Conservation (phyloP, 768 basidiomycete genomes). For the Exidia glandulosa region DNA sequence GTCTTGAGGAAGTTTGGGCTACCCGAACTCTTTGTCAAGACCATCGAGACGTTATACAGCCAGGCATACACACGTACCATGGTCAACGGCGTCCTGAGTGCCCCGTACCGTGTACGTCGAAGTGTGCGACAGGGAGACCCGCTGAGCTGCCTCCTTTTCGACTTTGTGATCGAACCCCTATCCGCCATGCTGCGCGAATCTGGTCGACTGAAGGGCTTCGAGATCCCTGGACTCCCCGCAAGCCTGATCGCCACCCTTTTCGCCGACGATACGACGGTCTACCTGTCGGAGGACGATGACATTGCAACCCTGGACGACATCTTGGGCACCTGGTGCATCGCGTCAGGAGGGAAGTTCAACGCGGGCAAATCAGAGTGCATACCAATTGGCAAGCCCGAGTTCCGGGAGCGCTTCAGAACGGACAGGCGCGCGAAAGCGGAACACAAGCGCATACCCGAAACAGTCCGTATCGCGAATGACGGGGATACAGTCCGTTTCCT, state of each 20-base stretch:
- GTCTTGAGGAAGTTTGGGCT: conserved; percentile 1
- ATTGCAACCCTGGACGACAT: conserved; percentile 15
- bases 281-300: conserved; percentile 20
- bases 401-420: conserved; percentile 4
- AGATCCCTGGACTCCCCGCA: conserved; percentile 6
- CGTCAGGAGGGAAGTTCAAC: conserved; percentile 32
- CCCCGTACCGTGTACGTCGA: conserved; percentile 14
- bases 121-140: conserved; percentile 30
- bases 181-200: conserved; percentile 20
- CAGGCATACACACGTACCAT: conserved; percentile 19
- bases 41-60: conserved; percentile 19
- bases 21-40: conserved; percentile 11
- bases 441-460: conserved; percentile 4
- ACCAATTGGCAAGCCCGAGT: conserved; percentile 18
- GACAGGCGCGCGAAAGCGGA: background rate
- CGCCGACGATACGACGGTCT: conserved; percentile 31
- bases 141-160: conserved; percentile 28
- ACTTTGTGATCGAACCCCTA: conserved; percentile 31
- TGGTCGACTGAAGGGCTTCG: conserved; percentile 9
- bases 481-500: conserved; percentile 19
- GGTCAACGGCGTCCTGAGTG: conserved; percentile 21
- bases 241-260: conserved; percentile 15
- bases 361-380: conserved; percentile 28
- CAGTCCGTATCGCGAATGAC: conserved; percentile 19
- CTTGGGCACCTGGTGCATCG: conserved; percentile 28